Percentiles rank a stretch among this genome's conserved stretches.
Evolutionary conservation across 371 early-diverging fungal genomes (phyloP).

Genomic region (Umbelopsis sp.): DNA sequence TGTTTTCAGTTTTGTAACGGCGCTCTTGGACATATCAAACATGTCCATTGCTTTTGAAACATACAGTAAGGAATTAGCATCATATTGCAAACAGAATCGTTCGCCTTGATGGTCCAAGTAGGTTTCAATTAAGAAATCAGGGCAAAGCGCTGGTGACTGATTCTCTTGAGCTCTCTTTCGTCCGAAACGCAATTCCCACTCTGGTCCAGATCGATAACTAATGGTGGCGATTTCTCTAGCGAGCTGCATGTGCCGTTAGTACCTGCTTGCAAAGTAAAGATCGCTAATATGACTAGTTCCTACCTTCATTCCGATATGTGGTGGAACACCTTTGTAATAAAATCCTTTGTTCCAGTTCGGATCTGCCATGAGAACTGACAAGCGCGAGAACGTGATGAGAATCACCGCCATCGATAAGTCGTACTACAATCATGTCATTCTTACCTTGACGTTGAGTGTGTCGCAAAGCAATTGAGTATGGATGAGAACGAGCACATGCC

Average conservation of each 20-base stretch:
- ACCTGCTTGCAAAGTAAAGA: background rate
- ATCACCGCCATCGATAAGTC: no score
- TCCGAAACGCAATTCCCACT: conserved; percentile 96
- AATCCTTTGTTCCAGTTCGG: conserved; percentile 94
- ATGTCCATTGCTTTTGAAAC: conserved; percentile 97
- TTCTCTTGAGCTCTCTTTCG: conserved; percentile 76
- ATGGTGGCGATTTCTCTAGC: conserved; percentile 89
- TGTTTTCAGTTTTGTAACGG: conserved; percentile 42
- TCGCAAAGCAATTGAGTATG: conserved; percentile 92
- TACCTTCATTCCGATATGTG: conserved; percentile 92
- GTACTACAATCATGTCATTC: background rate
- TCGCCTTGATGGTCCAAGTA: conserved; percentile 97
- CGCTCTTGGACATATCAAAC: conserved; percentile 85
- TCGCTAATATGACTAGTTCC: background rate
- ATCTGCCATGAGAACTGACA: conserved; percentile 86
- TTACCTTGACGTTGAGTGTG: conserved; percentile 87
- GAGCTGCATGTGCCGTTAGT: conserved; percentile 41
- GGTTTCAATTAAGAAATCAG: conserved; percentile 94
- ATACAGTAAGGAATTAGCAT: conserved; percentile 92
- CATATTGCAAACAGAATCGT: conserved; percentile 89
- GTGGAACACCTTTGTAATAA: conserved; percentile 89
- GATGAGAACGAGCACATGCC: conserved; percentile 93
- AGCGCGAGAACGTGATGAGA: no score
- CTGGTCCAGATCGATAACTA: conserved; percentile 92
- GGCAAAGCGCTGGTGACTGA: conserved; percentile 81